Percentiles rank a stretch among this genome's conserved stretches.
phyloP scores from a whole-genome alignment of 495 filamentous ascomycete species.

The Aspergillus conjunctus region DNA sequence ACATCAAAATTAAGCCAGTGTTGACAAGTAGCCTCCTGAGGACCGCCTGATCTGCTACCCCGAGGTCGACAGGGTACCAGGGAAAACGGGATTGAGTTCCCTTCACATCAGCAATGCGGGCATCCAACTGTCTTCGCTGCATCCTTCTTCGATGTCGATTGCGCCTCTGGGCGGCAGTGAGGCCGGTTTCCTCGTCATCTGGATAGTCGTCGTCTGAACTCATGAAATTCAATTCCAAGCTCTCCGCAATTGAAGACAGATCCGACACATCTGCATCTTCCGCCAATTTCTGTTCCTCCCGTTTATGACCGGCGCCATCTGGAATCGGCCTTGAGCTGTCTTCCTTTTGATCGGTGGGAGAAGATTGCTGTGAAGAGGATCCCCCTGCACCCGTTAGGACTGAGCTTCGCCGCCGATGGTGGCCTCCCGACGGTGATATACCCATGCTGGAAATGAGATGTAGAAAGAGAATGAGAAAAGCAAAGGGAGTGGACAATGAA shows the following conservation, averaged over 20 bases:
- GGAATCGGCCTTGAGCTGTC: conserved; percentile 35
- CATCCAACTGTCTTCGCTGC: conserved; percentile 71
- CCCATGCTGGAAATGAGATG: conserved; percentile 32
- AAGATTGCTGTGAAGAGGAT: conserved; percentile 38
- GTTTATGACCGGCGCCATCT: conserved; percentile 36
- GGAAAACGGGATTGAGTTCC: conserved; percentile 41
- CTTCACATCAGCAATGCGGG: conserved; percentile 63
- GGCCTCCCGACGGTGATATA: conserved; percentile 39
- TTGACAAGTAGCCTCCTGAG: conserved; percentile 70
- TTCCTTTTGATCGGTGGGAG: conserved; percentile 51
- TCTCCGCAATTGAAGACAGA: conserved; percentile 52
- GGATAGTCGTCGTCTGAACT: conserved; percentile 71
- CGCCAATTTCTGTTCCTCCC: conserved; percentile 41
- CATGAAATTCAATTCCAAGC: conserved; percentile 59
- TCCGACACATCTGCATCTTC: conserved; percentile 53
- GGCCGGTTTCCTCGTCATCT: conserved; percentile 86
- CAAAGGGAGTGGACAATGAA: conserved; percentile 2
- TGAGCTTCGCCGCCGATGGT: conserved; percentile 63
- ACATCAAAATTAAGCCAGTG: conserved; percentile 73
- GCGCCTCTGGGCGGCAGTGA: conserved; percentile 71
- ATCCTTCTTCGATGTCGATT: conserved; percentile 65
- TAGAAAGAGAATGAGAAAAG: conserved; percentile 1
- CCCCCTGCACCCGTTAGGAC: conserved; percentile 48
- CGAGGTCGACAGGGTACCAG: conserved; percentile 18
- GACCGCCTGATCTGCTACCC: conserved; percentile 65